Conservation (phyloP, 495 filamentous ascomycete genomes). For the Penicillium cinerascens region DNA sequence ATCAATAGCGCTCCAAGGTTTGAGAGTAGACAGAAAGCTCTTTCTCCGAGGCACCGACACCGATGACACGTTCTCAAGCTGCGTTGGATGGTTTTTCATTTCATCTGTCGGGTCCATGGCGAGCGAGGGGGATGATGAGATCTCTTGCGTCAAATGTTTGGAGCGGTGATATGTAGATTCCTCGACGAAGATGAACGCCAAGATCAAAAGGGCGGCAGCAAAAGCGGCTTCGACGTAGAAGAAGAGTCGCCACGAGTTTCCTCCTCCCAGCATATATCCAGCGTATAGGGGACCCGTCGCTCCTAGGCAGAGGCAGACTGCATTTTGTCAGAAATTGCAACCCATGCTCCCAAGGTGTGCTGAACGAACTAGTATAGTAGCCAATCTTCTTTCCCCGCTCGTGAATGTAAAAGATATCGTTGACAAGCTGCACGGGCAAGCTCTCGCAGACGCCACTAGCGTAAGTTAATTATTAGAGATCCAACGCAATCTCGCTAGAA, state of each 20-base stretch:
- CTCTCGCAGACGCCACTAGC: conserved; percentile 57
- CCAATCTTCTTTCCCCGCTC: conserved; percentile 57
- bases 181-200: conserved; percentile 60
- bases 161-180: conserved; percentile 56
- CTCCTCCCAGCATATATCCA: conserved; percentile 61
- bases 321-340: conserved; percentile 2
- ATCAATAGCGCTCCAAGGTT: conserved; percentile 40
- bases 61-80: conserved; percentile 13
- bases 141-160: conserved; percentile 1
- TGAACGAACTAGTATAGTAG: conserved; percentile 51
- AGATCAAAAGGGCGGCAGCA: conserved; percentile 48
- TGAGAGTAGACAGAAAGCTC: conserved; percentile 43
- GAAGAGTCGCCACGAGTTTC: conserved; percentile 60
- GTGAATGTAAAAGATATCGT: conserved; percentile 65
- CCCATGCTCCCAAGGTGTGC: neutral
- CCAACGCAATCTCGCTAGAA: neutral
- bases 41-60: conserved; percentile 21
- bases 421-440: conserved; percentile 60
- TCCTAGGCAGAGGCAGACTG: conserved; percentile 58
- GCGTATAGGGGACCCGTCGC: conserved; percentile 57
- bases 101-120: neutral
- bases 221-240: conserved; percentile 65
- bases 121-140: neutral
- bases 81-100: neutral
- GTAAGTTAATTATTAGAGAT: neutral